A percentile compares a stretch with the other conserved stretches of the same genome.
Evolutionary conservation across 768 basidiomycete species (phyloP).

Genomic region (Kwoniella heveanensis): DNA sequence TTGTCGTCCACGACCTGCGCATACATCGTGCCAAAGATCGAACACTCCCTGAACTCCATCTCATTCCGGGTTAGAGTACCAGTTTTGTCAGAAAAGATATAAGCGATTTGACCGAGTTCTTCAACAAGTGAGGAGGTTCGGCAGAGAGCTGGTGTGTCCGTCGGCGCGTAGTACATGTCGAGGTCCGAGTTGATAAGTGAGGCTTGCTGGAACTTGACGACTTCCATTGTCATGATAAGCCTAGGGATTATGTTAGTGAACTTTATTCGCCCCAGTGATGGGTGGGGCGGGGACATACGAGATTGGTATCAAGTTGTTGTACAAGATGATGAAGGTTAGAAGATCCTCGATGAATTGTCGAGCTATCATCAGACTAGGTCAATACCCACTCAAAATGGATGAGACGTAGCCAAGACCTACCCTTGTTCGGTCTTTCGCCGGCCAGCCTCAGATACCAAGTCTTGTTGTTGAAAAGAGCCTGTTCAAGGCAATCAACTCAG

Average conservation of each 20-base stretch:
- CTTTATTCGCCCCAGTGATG: background rate
- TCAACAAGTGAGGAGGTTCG: slow-evolving; percentile 98
- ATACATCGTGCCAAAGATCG: slow-evolving; percentile 84
- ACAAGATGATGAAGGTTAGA: slow-evolving; percentile 81
- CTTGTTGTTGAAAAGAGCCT: slow-evolving; percentile 24
- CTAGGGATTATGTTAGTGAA: slow-evolving; percentile 32
- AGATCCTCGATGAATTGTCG: slow-evolving; percentile 28
- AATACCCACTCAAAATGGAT: background rate
- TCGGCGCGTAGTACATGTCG: slow-evolving; percentile 95
- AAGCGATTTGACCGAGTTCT: slow-evolving; percentile 87
- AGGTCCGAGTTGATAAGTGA: slow-evolving; percentile 95
- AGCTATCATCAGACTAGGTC: slow-evolving; percentile 1
- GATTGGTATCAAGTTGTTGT: slow-evolving; percentile 98
- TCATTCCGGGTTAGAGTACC: slow-evolving; percentile 93
- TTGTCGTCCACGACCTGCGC: slow-evolving; percentile 87
- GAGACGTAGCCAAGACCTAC: slow-evolving; percentile 59
- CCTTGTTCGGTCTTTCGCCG: slow-evolving; percentile 55
- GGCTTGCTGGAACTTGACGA: slow-evolving; percentile 97
- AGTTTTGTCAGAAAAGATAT: slow-evolving; percentile 57
- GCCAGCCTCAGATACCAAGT: slow-evolving; percentile 59
- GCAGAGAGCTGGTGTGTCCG: slow-evolving; percentile 95
- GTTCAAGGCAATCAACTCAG: background rate
- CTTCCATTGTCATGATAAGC: slow-evolving; percentile 98
- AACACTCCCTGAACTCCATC: slow-evolving; percentile 94
- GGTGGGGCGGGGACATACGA: slow-evolving; percentile 60